Conservation (phyloP, 257 asterid species). For the Marsdenia floribunda region DNA sequence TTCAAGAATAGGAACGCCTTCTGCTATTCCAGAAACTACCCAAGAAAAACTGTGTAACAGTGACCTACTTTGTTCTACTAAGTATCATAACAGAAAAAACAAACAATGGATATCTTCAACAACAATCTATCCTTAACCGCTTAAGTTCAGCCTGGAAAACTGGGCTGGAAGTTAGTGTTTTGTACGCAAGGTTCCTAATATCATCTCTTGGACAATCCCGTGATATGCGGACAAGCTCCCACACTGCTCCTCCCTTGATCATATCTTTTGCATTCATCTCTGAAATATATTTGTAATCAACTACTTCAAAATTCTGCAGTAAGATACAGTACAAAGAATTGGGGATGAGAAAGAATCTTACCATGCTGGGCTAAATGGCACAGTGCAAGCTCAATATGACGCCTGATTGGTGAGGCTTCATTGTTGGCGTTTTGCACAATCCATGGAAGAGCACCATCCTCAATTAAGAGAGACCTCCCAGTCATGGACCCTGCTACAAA, state of each 20-base stretch:
- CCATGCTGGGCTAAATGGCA: conserved; percentile 86
- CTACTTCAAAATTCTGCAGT: conserved; percentile 9
- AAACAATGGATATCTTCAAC: conserved; percentile 23
- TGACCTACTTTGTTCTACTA: conserved; percentile 18
- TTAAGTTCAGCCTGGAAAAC: conserved; percentile 57
- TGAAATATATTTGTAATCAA: conserved; percentile 26
- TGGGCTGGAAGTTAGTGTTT: conserved; percentile 50
- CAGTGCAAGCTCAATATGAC: conserved; percentile 78
- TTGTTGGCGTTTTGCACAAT: conserved; percentile 75
- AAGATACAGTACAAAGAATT: background rate
- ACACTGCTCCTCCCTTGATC: conserved; percentile 59
- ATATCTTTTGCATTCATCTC: conserved; percentile 72
- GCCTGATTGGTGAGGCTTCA: conserved; percentile 64
- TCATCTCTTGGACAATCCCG: conserved; percentile 71
- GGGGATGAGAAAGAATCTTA: conserved; percentile 20
- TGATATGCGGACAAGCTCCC: conserved; percentile 79
- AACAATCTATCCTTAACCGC: conserved; percentile 47
- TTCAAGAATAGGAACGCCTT: background rate
- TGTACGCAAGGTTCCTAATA: conserved; percentile 56
- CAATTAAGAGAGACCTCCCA: conserved; percentile 67
- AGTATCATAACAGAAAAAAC: background rate
- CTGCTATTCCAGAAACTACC: background rate
- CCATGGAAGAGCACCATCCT: conserved; percentile 80
- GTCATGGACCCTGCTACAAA: conserved; percentile 43
- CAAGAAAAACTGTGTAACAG: background rate